These are phyloP conservation scores for Globisporangium perplexum DNA, from an alignment of 352 stramenopile species.

Conservation along the genomic window DNA sequence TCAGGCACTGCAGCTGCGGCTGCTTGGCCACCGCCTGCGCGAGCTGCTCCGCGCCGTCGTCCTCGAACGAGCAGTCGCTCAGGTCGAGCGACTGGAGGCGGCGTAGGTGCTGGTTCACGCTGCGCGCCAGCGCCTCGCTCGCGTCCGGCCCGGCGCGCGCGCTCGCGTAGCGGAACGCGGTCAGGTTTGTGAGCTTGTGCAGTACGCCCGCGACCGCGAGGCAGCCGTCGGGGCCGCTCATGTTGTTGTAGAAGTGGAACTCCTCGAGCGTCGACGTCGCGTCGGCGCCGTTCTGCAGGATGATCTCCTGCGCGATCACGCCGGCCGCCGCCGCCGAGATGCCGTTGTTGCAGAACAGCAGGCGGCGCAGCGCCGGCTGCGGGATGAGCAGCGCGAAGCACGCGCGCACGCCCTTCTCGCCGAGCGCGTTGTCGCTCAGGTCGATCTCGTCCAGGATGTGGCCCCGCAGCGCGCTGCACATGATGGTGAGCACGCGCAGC, in stretches of 20 bases:
- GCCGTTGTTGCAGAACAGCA: constrained; percentile 78
- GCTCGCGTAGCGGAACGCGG: constrained; percentile 58
- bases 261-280: constrained; percentile 45
- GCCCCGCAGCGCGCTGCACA: constrained; percentile 72
- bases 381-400: constrained; percentile 74
- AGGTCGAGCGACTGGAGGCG: constrained; percentile 84
- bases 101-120: constrained; percentile 38
- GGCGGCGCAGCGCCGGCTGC: constrained; percentile 45
- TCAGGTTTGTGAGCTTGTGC: constrained; percentile 37
- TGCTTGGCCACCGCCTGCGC: constrained; percentile 63
- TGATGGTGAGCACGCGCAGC: constrained; percentile 76
- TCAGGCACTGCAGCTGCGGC: constrained; percentile 65
- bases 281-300: constrained; percentile 51
- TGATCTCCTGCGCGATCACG: constrained; percentile 63
- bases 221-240: constrained; percentile 70
- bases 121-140: constrained; percentile 38
- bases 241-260: constrained; percentile 87
- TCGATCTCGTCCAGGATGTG: constrained; percentile 85
- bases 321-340: constrained; percentile 58
- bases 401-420: constrained; percentile 68
- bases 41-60: constrained; percentile 63
- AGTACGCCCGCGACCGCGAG: constrained; percentile 56
- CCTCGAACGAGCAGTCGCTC: constrained; percentile 89
- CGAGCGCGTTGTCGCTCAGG: constrained; percentile 73
- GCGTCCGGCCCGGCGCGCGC: constrained; percentile 51